Evolutionary conservation across 139 green algal species (phyloP).

Genomic region (Chloropicon primus): DNA sequence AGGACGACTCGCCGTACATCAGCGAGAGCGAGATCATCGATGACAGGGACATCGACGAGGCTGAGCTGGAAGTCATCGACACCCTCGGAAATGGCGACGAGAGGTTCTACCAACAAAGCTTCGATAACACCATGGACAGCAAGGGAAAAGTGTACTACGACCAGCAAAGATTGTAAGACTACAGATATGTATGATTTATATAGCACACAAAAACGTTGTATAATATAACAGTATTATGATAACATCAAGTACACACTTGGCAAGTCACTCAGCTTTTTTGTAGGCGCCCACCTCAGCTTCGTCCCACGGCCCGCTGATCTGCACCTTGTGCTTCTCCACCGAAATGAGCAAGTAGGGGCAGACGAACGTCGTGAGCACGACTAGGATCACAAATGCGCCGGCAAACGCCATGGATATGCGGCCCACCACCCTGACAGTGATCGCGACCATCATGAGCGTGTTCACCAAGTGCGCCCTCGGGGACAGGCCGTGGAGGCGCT

Average conservation of each 20-base stretch:
- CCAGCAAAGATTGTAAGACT: neutral
- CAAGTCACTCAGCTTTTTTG: no score
- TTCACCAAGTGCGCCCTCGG: conserved; percentile 22
- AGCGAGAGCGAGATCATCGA: neutral
- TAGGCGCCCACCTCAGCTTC: neutral
- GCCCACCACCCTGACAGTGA: conserved; percentile 17
- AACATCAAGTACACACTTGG: no score
- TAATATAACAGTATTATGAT: no score
- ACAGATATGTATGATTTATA: neutral
- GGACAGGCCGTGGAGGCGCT: conserved; percentile 30
- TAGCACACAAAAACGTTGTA: no score
- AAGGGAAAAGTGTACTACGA: neutral
- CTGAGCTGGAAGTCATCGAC: neutral
- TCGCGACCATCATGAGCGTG: conserved; percentile 16
- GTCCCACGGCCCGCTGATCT: neutral
- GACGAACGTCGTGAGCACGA: neutral
- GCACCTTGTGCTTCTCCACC: neutral
- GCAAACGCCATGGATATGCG: conserved; percentile 21
- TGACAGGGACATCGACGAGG: neutral
- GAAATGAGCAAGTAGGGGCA: neutral
- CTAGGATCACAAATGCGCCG: neutral
- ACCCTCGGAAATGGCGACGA: neutral
- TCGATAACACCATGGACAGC: neutral
- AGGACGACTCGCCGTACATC: neutral
- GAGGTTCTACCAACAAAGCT: neutral